Evolutionary conservation across 1,139 yeast genomes (phyloP), one percentile per base, ranked within the genome.

Genomic region (Blastobotrys apis): DNA sequence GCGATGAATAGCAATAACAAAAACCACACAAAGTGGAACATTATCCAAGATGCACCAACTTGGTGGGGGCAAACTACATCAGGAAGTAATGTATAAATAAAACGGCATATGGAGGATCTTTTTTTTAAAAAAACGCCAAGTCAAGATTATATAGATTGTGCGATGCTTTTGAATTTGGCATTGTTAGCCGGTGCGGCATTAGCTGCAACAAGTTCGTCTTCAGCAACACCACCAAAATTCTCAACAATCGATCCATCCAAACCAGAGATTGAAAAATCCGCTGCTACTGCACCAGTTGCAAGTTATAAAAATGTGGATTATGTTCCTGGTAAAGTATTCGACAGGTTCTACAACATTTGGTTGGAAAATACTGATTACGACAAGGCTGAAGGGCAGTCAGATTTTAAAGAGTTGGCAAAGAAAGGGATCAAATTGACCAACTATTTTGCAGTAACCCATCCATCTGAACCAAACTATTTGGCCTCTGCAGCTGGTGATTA

Each of bases 401-500:
- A 69, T 39, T 58, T 73, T 53, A 59, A 62, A 53, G 64, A 62
- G 55, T 60, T 73, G 38, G 68, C 71, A 20, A 49, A 63, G 52
- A 57, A 69, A 39, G 78, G 77, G 55, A 63, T 72, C 46, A 58
- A 62, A 33, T 62, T 73, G 53, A 65, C 64, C 58, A 73, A 73
- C 66, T 73, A 73, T 64, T 72, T 73, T 67, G 70, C 71, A 27
- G 53, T 72, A 26, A 69, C 75, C 38, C 75, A 72, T 54, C 76
- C 77, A 40, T 72, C 78, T 2, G 73, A 73, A 64, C 76, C 77
- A 51, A 73, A 73, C 62, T 73, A 73, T 58, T 56, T 72, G 51
- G 72, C 72, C 25, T 58, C 74, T 41, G 73, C 66, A 43, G 71
- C 69, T 45, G 78, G 78, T 51, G 75, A 71, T 56, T 69, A 72